Evolutionary conservation across 805 yeast species (phyloP), one percentile per base, ranked within the genome.

Genomic region (Wickerhamomyces xylosicus): DNA sequence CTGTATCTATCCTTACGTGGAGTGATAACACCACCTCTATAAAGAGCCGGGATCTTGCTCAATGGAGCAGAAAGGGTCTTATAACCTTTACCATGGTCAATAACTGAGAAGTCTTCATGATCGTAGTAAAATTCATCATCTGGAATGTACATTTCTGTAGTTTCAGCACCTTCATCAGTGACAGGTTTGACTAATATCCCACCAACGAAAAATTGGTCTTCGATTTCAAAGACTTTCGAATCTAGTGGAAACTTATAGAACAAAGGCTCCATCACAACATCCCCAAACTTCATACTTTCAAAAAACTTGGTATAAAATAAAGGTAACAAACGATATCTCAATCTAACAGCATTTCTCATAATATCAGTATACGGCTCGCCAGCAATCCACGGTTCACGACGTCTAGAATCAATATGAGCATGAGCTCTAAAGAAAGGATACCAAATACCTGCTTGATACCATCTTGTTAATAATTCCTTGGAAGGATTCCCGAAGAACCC

Each of bases 371-470:
- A 76, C 3, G 90, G 89, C 22, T 80, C 94, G 8, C 84, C 83
- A 2, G 82, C 68, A 35, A 90, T 57, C 79, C 86, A 90, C 1
- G 98, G 98, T 57, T 92, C 98, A 45, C 96, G 74, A 61, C 97
- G 77, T 52, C 81, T 70, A 1, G 96, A 69, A 58, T 92, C 98
- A 38, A 90, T 83, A 62, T 92, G 97, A 0, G 97, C 97, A 62
- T 92, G 99, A 0, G 81, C 97, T 52, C 98, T 70, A 66, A 92
- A 90, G 53, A 92, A 92, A 28, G 98, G 98, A 60, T 90, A 89
- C 81, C 94, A 90, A 21, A 84, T 74, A 42, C 97, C 98, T 3
- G 95, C 71, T 58, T 92, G 98, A 56, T 89, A 90, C 98, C 98
- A 92, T 52, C 99, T 71, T 0, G 84, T 72, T 41, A 85, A 65